Evolutionary conservation across 768 basidiomycete genomes (phyloP), one percentile per base, ranked within the genome.

Genomic region (Lactarius evosmus): DNA sequence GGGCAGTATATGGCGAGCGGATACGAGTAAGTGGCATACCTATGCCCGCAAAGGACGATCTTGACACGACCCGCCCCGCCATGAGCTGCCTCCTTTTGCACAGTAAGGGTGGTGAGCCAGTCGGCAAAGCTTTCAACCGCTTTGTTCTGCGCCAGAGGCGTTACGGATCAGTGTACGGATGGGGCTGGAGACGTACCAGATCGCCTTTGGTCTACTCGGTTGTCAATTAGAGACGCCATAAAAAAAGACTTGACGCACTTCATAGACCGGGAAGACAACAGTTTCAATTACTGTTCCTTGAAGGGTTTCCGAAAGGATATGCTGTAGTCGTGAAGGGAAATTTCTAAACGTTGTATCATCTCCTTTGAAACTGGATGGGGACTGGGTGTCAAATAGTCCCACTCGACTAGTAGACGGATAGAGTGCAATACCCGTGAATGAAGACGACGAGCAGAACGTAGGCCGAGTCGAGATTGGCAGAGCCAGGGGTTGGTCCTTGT

Each of bases 41-140:
- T 93, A 72, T 97, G 95, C 5, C 94, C 94, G 72, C 94, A 95
- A 7, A 97, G 79, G 4, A 95, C 88, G 55, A 96, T 82, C 72
- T 85, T 91, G 0, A 87, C 88, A 57, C 76, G 78, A 33, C 84
- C 83, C 50, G 83, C 88, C 9, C 92, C 92, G 5, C 91, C 90
- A 56, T 85, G 80, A 14, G 86, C 84, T 25, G 88, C 88, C 74
- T 96, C 95, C 65, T 82, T 83, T 72, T 91, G 83, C n/a, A 96
- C 89, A 5, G 89, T 91, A 25, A 92, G 75, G n/a, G 85, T 89
- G 0, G 92, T 89, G 49, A 97, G 82, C 95, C 95, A 97, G 71
- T 96, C 94, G 8, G 92, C 85, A 74, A 97, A 95, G 8, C 85
- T 84, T 33, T 88, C 83, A 3, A 94, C 89, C 16, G 95, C 93